Base-by-base conservation (phyloP, 1,284 basidiomycete genomes). In the Bjerkandera adusta region DNA sequence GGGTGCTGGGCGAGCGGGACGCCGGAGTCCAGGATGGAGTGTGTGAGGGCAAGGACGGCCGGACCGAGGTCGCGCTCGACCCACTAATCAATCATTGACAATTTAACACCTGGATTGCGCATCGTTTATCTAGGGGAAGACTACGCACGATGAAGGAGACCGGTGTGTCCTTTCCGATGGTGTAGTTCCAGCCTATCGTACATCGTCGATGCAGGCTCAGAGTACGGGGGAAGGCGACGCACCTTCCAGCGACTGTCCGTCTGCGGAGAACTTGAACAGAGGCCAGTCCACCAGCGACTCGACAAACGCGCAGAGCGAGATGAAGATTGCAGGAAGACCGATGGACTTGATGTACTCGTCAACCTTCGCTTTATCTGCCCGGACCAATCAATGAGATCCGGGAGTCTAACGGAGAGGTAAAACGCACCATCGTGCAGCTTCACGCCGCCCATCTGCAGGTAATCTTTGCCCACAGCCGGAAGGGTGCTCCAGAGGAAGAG, bases 401-500 rank as follows among this genome's bases (percentile, higher is more conserved):
- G 13, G 8, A 20, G 15, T 15, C 2, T 30, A 36, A 15, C 15
- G 8, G 12, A 20, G 11, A 18, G 21, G 6, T 13, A 38, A 38
- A 15, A 38, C 36, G 36, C 15, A 38, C 36, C n/a, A 24, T 38
- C 36, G 20, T 38, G 21, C 7, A 38, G 22, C 20, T 25, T 24
- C 11, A n/a, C 15, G 15, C 36, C 36, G 20, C 36, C 36, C 20
- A 38, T 3, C 20, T 38, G 21, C 36, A 38, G 8, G 36, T 22
- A 38, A 18, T 38, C 36, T 7, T 18, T 18, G 18, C 36, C 36
- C 6, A 38, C 22, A 13, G 21, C 21, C 4, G 36, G 36, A 5
- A 38, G 36, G 5, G 36, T 38, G 18, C 36, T 38, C 36, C 36
- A 38, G 16, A 38, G 5, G 36, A 38, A 11, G n/a, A 38, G 18